Evolutionary conservation across 2,329 filamentous ascomycete species (phyloP).

Genomic region (Diaporthe velutina): DNA sequence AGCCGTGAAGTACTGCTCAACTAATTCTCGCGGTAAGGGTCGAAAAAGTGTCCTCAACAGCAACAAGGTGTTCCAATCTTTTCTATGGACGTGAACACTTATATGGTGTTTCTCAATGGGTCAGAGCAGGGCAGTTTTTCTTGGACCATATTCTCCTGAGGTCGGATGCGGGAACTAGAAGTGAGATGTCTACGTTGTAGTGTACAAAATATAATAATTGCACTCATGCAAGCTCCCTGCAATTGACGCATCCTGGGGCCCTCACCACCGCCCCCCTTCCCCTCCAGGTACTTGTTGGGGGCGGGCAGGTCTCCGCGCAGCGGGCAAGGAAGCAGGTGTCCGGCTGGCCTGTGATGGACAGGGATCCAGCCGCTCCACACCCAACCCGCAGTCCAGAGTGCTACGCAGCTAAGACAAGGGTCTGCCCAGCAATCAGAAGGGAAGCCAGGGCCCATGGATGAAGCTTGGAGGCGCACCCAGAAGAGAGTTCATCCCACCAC

Average conservation of each 20-base stretch:
- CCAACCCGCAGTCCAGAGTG: not conserved
- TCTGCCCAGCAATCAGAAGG: not conserved
- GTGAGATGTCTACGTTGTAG: not conserved
- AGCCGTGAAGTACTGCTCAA: not conserved
- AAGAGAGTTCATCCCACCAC: constrained; percentile 25
- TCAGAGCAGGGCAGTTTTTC: not conserved
- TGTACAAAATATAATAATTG: not conserved
- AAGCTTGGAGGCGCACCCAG: constrained; percentile 9
- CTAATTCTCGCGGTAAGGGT: not conserved
- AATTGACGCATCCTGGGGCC: not conserved
- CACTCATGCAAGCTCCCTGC: constrained; percentile 15
- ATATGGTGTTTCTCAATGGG: not conserved
- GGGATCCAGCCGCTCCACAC: constrained; percentile 17
- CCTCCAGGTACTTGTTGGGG: not conserved
- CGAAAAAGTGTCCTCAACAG: not conserved
- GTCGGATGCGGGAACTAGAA: not conserved
- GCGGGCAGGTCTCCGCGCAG: not conserved
- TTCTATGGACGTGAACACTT: not conserved
- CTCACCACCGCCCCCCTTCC: not conserved
- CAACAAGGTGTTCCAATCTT: not conserved
- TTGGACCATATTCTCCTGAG: not conserved
- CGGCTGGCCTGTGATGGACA: constrained; percentile 18
- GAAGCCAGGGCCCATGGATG: not conserved
- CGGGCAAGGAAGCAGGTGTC: not conserved
- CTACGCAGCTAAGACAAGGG: constrained; percentile 2